Evolutionary conservation across 768 basidiomycete species (phyloP).

Genomic region (Collybiopsis confluens): DNA sequence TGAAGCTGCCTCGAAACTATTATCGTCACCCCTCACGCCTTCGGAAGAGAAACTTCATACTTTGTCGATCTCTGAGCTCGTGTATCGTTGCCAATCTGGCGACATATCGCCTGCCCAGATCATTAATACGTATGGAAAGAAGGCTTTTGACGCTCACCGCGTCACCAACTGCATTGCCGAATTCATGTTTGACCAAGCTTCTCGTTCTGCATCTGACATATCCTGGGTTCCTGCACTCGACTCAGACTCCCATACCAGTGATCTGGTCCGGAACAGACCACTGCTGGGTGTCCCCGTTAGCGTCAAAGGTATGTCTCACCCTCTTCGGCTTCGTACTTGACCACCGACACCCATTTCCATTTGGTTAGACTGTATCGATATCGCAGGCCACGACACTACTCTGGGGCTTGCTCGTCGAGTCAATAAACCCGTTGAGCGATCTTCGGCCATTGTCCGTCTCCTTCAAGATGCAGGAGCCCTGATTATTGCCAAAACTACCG

Average conservation of each 20-base stretch:
- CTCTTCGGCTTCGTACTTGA: conserved; percentile 8
- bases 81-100: conserved; percentile 39
- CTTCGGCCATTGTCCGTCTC: conserved; percentile 52
- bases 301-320: conserved; percentile 48
- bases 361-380: conserved; percentile 35
- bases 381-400: conserved; percentile 57
- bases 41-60: conserved; percentile 44
- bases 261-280: conserved; percentile 35
- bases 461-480: conserved; percentile 62
- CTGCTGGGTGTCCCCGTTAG: conserved; percentile 68
- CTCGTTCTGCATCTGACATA: conserved; percentile 30
- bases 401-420: conserved; percentile 56
- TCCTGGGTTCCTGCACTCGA: conserved; percentile 38
- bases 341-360: background rate
- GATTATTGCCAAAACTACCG: conserved; percentile 59
- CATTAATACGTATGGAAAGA: conserved; percentile 51
- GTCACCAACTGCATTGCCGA: conserved; percentile 69
- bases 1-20: conserved; percentile 33
- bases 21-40: conserved; percentile 36
- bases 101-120: conserved; percentile 36
- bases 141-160: conserved; percentile 46
- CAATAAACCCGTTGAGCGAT: conserved; percentile 37
- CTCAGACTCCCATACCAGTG: conserved; percentile 28
- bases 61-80: conserved; percentile 44
- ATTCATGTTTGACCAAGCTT: conserved; percentile 50